Base-by-base conservation (phyloP, 2,329 filamentous ascomycete genomes). In the Colletotrichum ledebouriae region DNA sequence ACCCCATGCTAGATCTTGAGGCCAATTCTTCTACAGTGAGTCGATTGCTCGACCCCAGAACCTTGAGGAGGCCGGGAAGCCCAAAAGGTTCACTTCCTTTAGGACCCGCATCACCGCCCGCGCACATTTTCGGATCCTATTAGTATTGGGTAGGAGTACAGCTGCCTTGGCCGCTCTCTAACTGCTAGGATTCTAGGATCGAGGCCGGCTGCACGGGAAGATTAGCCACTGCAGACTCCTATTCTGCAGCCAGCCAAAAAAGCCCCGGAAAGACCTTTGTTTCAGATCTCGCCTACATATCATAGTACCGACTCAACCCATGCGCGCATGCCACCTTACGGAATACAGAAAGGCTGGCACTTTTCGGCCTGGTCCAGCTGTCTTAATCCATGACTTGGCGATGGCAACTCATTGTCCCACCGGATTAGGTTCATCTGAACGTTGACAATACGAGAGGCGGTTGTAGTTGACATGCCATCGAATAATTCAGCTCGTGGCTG, bases 231-330 rank as follows among this genome's bases (percentile, higher is more conserved):
- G 42, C 49, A 67, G 42, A 57, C 56, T 69, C 57, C 56, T 52
- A 22, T 52, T 55, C 63, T 67, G 63, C 57, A 67, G 62, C 56
- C 52, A 60, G 66, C 63, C 66, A 42, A 25, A 29, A 29, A 5
- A 4, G 22, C 22, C 22, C 34, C 39, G 56, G 67, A 67, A 52
- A 69, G 57, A 22, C 42, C 37, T 65, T 65, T 69, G 66, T 69
- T 69, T 67, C 63, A 67, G 66, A 67, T 69, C 52, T 67, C 34
- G 53, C 47, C 65, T 47, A 46, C 59, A 64, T 59, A 64, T 29
- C 42, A 11, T 13, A 39, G 37, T 59, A 64, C 46, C 42, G 44
- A 58, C 42, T 59, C 49, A 49, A 46, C 39, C 33, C 47, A 63
- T 44, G 41, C 53, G 39, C 25, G 49, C 53, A 55, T 64, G 15